Conservation (phyloP, 306 rosid species). For the Arachis hypogaea region DNA sequence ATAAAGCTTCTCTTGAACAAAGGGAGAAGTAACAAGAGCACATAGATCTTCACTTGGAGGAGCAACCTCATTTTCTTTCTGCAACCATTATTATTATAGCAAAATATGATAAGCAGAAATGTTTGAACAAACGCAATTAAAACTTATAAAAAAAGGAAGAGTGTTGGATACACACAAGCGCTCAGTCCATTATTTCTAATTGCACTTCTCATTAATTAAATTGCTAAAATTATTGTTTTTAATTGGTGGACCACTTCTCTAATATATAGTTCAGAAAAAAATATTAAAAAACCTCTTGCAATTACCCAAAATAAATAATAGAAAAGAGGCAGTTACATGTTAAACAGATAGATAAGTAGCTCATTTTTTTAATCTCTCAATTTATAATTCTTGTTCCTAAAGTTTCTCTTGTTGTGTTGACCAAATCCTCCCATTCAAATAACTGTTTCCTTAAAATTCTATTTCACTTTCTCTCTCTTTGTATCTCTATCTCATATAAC, state of each 20-base stretch:
- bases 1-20: constrained; percentile 74
- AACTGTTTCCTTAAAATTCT: constrained; percentile 35
- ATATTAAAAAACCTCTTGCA: neutral
- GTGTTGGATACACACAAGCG: neutral
- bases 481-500: neutral
- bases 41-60: constrained; percentile 43
- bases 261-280: too few species aligned
- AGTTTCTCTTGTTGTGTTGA: constrained; percentile 25
- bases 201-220: neutral
- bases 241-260: neutral
- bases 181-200: neutral
- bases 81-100: neutral
- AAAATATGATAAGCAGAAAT: neutral
- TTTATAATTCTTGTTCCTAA: constrained; percentile 15
- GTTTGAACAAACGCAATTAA: neutral
- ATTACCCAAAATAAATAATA: neutral
- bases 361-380: neutral
- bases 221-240: neutral
- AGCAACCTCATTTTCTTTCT: constrained; percentile 42
- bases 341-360: constrained; percentile 5
- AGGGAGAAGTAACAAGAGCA: constrained; percentile 46
- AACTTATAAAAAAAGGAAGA: neutral
- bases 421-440: constrained; percentile 11
- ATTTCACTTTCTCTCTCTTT: too few species aligned
- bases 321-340: neutral